Evolutionary conservation across 352 stramenopile genomes (phyloP), one percentile per base, ranked within the genome.

Genomic region (Phytopythium helicoides): DNA sequence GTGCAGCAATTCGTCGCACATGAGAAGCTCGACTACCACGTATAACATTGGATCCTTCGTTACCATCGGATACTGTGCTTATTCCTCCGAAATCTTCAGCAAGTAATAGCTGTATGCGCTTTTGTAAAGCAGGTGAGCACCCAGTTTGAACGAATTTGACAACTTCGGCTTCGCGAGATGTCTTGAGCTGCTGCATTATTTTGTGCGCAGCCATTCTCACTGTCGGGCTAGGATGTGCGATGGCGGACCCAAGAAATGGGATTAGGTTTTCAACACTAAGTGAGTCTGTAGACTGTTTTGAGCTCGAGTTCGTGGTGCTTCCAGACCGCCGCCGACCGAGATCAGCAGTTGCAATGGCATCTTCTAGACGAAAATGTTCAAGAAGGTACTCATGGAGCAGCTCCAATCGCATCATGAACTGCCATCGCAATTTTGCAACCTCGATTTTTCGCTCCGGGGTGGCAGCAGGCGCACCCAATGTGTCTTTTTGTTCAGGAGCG

Each of bases 1-100:
- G 51, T 2, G 82, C 82, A 8, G 82, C 80, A 36, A 93, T 73
- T 8, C 82, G 76, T 1, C 80, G 72, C 10, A 93, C 74, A 23
- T 93, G 82, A 3, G 82, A 93, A 5, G 76, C 72, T 1, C 80
- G 80, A 66, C 76, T 89, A 0, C 80, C 81, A 9, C 80, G 73
- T 14, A 92, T 73, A 44, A 78, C 81, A 0, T 73, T 89, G 5
- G 72, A 54, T 44, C 82, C 57, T 33, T 53, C 19, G 15, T 82
- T 67, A 0, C 62, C 74, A 6, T 74, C 71, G 26, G 85, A 85
- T 38, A 68, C 64, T 37, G 78, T 77, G 38, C 80, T 84, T 8
- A 58, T 60, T 37, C 71, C 60, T 15, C 68, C 63, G 2, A 60
- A 56, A n/a, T 83, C 69, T 19, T 70, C 59, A 12, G 53, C 41